Conservation (phyloP, 2,329 filamentous ascomycete species). For the Apiospora marii region DNA sequence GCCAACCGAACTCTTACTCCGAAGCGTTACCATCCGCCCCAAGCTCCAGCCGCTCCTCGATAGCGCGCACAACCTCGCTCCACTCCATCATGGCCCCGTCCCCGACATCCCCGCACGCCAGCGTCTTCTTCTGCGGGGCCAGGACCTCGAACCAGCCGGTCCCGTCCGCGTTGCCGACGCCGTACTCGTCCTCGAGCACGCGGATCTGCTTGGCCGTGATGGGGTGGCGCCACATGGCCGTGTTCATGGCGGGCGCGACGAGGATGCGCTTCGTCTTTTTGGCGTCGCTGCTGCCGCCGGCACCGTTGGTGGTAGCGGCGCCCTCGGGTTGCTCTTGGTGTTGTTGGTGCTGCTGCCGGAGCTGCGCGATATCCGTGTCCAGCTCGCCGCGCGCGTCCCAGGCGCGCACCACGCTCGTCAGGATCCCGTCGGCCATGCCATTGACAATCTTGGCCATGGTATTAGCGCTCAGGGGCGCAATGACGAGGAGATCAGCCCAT, state of each 20-base stretch:
- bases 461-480: conserved; percentile 86
- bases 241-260: conserved; percentile 87
- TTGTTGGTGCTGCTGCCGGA: conserved; percentile 18
- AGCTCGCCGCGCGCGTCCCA: conserved; percentile 81
- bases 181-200: conserved; percentile 79
- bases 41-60: conserved; percentile 61
- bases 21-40: neutral
- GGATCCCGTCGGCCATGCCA: conserved; percentile 80
- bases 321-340: conserved; percentile 32
- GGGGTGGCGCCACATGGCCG: conserved; percentile 88
- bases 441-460: conserved; percentile 82
- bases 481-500: conserved; percentile 81
- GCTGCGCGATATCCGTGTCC: conserved; percentile 46
- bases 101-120: conserved; percentile 87
- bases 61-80: conserved; percentile 73
- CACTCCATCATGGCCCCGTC: conserved; percentile 85
- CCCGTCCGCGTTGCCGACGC: conserved; percentile 45
- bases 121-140: conserved; percentile 74
- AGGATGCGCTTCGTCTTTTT: conserved; percentile 70
- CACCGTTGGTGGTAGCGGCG: neutral
- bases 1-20: neutral
- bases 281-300: neutral
- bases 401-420: conserved; percentile 78
- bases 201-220: conserved; percentile 77
- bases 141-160: conserved; percentile 74